phyloP scores from a whole-genome alignment of 2,329 filamentous ascomycete genomes.

The Drechslerella dactyloides region DNA sequence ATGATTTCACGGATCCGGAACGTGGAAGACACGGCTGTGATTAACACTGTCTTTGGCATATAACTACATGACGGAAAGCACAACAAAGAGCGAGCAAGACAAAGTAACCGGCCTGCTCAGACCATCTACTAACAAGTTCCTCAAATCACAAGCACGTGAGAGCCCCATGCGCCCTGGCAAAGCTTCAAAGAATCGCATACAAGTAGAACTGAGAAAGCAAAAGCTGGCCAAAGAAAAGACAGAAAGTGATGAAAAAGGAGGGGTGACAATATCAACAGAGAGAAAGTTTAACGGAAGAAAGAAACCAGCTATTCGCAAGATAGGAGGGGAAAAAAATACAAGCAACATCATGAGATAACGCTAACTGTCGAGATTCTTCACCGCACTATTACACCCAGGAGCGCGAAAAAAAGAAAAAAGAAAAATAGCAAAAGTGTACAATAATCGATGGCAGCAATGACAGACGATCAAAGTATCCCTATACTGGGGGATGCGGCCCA shows the following conservation, averaged over 20 bases:
- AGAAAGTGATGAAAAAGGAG: neutral
- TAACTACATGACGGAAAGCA: too few species aligned
- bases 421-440: neutral
- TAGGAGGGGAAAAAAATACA: neutral
- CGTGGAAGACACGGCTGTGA: too few species aligned
- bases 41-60: too few species aligned
- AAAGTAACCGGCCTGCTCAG: neutral
- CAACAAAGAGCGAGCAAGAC: too few species aligned
- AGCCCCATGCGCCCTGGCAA: conserved; percentile 4
- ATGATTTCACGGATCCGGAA: too few species aligned
- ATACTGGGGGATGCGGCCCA: too few species aligned
- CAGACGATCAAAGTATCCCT: neutral
- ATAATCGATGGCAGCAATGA: neutral
- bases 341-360: conserved; percentile 2
- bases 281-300: neutral
- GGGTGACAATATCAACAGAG: neutral
- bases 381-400: neutral
- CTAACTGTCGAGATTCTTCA: conserved; percentile 10
- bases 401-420: neutral
- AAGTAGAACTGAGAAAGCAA: neutral
- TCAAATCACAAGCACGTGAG: conserved; percentile 3
- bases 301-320: neutral
- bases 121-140: conserved; percentile 5
- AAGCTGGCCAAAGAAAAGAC: neutral
- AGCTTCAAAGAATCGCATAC: neutral